Base-by-base conservation (phyloP, 805 yeast species). In the Hermanozyma aechmeae region DNA sequence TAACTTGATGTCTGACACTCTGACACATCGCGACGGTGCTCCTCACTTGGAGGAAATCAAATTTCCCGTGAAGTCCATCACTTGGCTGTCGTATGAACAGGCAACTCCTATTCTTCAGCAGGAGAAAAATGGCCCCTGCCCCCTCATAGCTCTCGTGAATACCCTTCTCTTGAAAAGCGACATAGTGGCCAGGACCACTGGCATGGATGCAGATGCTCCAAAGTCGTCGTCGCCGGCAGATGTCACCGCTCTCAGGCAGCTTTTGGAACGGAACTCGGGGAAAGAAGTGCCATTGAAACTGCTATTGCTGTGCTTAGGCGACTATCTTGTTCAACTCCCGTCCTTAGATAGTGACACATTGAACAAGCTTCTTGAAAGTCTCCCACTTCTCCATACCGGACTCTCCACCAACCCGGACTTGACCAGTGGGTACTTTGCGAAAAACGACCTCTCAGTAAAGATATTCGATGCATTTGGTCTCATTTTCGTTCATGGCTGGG, bases 61-160 rank as follows among this genome's bases (percentile, higher is more conserved):
- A 7, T 17, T 17, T 10, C 20, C 20, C 25, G 52, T 56, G 15
- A 45, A 50, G 30, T 26, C 34, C 19, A 43, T 58, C 17, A 31
- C 34, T 16, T 60, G 65, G 66, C 51, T 60, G 17, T 56, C 52
- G 26, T 53, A 58, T 39, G 52, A 53, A 26, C 50, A 50, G 17
- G 37, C 33, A 38, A 65, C 77, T 33, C 73, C 73, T 24, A 72
- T 86, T 19, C 56, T 87, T 3, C 53, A 84, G 13, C 96, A 86
- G 56, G 82, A 83, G 37, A 62, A 57, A 27, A 84, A 85, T 45
- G 96, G 96, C 0, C 95, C 96, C 0, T 86, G 95, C 48, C 93
- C 95, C 2, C 52, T 87, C 22, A 67, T 87, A 10, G 87, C 95
- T 0, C 55, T 87, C 23, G 66, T 74, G 27, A 87, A 87, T 48